phyloP scores from a whole-genome alignment of 2,329 filamentous ascomycete genomes.

The Macroventuria anomochaeta region DNA sequence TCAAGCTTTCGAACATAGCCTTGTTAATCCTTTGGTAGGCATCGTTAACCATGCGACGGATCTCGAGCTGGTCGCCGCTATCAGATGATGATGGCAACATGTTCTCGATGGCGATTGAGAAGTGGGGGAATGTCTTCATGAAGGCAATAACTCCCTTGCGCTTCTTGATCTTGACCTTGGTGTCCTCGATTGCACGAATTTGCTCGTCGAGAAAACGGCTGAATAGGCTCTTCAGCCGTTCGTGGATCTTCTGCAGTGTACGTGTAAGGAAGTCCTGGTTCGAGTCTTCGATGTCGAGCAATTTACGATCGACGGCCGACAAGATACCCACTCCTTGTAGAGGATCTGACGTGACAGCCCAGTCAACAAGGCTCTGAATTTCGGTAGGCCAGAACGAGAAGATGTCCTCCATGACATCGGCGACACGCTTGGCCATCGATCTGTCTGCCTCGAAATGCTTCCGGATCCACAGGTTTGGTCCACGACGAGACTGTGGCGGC shows the following conservation, averaged over 20 bases:
- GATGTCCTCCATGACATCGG: slow-evolving; percentile 87
- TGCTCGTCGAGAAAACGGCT: slow-evolving; percentile 92
- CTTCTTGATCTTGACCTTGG: slow-evolving; percentile 99
- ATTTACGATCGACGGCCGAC: slow-evolving; percentile 78
- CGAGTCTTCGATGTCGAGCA: slow-evolving; percentile 80
- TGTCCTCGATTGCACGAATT: slow-evolving; percentile 93
- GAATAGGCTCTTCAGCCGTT: slow-evolving; percentile 76
- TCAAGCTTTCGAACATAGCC: slow-evolving; percentile 96
- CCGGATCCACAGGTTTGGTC: slow-evolving; percentile 74
- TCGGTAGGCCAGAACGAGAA: slow-evolving; percentile 83
- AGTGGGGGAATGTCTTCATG: slow-evolving; percentile 89
- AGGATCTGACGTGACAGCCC: slow-evolving; percentile 80
- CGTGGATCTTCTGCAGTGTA: slow-evolving; percentile 79
- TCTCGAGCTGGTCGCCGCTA: slow-evolving; percentile 65
- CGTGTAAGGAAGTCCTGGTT: slow-evolving; percentile 91
- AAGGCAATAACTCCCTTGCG: slow-evolving; percentile 95
- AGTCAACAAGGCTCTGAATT: slow-evolving; percentile 80
- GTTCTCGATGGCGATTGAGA: slow-evolving; percentile 81
- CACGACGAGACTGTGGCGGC: slow-evolving; percentile 70
- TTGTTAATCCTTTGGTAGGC: slow-evolving; percentile 90
- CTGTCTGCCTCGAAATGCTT: slow-evolving; percentile 89
- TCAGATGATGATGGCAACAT: slow-evolving; percentile 66
- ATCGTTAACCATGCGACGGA: slow-evolving; percentile 80
- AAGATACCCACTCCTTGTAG: slow-evolving; percentile 91
- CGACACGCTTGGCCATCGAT: slow-evolving; percentile 80